Conservation (phyloP, 108 stramenopile genomes). For the Cyclotella sp. region DNA sequence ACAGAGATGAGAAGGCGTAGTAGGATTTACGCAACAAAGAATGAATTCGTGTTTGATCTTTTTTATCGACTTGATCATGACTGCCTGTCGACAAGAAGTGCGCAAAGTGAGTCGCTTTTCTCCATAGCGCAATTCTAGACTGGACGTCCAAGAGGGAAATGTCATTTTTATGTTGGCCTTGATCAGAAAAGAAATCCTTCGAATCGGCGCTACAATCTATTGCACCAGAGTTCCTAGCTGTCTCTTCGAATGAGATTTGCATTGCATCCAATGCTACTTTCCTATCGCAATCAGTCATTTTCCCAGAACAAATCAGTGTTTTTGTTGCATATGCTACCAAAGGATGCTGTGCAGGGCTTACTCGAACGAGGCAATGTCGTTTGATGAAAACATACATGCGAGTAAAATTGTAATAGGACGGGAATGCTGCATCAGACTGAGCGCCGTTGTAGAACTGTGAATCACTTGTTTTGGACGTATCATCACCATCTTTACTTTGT, state of each 20-base stretch:
- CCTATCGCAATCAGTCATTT: slow-evolving; percentile 30
- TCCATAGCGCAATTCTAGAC: slow-evolving; percentile 36
- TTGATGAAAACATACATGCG: slow-evolving; percentile 41
- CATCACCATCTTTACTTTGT: too few species aligned
- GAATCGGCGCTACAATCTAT: too few species aligned
- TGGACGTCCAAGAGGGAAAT: background rate
- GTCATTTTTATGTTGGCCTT: too few species aligned
- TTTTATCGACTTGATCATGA: background rate
- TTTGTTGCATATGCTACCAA: slow-evolving; percentile 38
- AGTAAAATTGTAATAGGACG: slow-evolving; percentile 20
- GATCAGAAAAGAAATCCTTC: too few species aligned
- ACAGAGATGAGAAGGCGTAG: slow-evolving; percentile 34
- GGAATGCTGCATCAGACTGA: slow-evolving; percentile 11
- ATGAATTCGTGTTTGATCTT: slow-evolving; percentile 20
- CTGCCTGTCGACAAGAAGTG: slow-evolving; percentile 30
- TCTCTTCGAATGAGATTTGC: background rate
- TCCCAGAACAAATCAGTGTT: slow-evolving; percentile 29
- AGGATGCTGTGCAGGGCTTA: slow-evolving; percentile 30
- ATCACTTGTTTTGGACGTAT: too few species aligned
- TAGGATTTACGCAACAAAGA: slow-evolving; percentile 35
- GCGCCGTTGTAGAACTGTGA: background rate
- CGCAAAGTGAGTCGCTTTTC: slow-evolving; percentile 38
- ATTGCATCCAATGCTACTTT: slow-evolving; percentile 33
- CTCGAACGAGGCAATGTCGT: slow-evolving; percentile 34
- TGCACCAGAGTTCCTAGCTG: background rate